Evolutionary conservation across 169 alveolate genomes (phyloP).

Genomic region (Cryptosporidium muris): DNA sequence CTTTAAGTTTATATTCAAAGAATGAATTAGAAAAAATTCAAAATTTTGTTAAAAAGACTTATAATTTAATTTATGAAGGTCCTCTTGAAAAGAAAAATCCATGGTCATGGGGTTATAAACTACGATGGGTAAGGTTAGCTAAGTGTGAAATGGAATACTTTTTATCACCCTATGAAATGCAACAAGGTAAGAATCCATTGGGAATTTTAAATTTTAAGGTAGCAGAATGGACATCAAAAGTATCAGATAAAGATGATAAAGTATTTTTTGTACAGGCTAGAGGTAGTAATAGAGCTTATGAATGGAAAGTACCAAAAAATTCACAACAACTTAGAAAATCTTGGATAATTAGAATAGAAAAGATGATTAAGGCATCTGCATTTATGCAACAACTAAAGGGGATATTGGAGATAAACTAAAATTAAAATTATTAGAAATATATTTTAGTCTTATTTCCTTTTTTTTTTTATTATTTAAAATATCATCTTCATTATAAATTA

Average conservation of each 20-base stretch:
- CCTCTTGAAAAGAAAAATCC: constrained; percentile 65
- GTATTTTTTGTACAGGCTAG: constrained; percentile 16
- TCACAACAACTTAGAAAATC: constrained; percentile 55
- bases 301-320: constrained; percentile 62
- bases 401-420: background rate
- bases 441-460: too few species aligned
- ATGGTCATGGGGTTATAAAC: constrained; percentile 69
- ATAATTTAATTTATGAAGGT: constrained; percentile 51
- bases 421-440: too few species aligned
- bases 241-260: constrained; percentile 46
- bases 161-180: constrained; percentile 44
- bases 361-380: constrained; percentile 54
- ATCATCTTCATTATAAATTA: too few species aligned
- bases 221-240: constrained; percentile 48
- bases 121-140: constrained; percentile 56
- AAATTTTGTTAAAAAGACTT: constrained; percentile 20
- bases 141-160: constrained; percentile 66
- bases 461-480: too few species aligned
- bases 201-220: constrained; percentile 62
- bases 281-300: constrained; percentile 50
- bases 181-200: constrained; percentile 29
- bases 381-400: constrained; percentile 70
- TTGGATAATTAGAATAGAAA: constrained; percentile 63
- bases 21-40: constrained; percentile 53
- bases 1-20: constrained; percentile 44